Percentiles rank a stretch among this genome's conserved stretches.
Conservation (phyloP, 768 basidiomycete genomes). For the Panaeolus cyanescens region DNA sequence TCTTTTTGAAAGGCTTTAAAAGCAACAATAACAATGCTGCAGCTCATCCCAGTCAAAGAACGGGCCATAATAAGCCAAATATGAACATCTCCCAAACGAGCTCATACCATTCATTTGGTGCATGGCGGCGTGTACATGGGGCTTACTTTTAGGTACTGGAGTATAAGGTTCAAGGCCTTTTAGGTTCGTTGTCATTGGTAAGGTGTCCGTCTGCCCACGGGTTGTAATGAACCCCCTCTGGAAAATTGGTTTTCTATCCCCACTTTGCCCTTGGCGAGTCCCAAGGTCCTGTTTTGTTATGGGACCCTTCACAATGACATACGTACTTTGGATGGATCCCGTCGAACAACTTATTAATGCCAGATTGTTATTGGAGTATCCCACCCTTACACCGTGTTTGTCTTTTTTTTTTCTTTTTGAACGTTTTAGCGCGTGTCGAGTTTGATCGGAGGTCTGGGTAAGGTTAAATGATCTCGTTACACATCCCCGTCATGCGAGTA, state of each 20-base stretch:
- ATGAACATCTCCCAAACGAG: neutral
- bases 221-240: neutral
- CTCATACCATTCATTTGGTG: neutral
- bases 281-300: neutral
- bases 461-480: constrained; percentile 1
- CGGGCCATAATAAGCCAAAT: neutral
- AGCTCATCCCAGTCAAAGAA: too few relatives aligned
- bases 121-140: neutral
- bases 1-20: too few relatives aligned
- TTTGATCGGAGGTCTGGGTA: neutral
- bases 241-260: neutral
- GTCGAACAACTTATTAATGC: too few relatives aligned
- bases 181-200: neutral
- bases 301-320: neutral
- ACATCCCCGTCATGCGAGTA: neutral
- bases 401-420: neutral
- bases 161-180: neutral
- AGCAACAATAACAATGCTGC: too few relatives aligned
- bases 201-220: neutral
- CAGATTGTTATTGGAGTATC: neutral
- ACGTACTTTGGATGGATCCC: neutral
- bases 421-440: neutral
- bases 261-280: neutral
- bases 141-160: too few relatives aligned
- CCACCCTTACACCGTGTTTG: neutral